These are phyloP conservation scores for Ceratobasidium sp. DNA, from an alignment of 1,284 basidiomycete genomes.

Conservation along the genomic window DNA sequence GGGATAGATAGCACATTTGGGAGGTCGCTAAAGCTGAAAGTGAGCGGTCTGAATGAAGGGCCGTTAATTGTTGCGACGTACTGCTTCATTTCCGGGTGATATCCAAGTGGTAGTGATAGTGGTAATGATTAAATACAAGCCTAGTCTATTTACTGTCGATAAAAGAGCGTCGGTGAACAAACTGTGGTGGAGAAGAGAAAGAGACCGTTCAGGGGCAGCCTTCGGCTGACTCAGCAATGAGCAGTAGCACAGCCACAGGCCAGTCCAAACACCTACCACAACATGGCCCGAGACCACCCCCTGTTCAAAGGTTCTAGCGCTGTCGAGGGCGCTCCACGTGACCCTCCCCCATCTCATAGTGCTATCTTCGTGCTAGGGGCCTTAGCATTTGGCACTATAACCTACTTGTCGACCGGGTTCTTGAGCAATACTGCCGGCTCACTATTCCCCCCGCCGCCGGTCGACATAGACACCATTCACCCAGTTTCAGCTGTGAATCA, in stretches of 20 bases:
- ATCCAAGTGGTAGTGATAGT: too few relatives aligned
- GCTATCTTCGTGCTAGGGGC: conserved; percentile 13
- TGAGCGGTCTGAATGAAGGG: background rate
- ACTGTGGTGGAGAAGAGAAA: too few relatives aligned
- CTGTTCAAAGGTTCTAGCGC: conserved; percentile 13
- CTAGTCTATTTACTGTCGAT: too few relatives aligned
- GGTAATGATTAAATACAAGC: too few relatives aligned
- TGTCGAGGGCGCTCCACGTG: conserved; percentile 10
- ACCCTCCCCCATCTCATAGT: conserved; percentile 28
- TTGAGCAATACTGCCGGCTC: conserved; percentile 7
- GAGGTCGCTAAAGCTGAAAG: background rate
- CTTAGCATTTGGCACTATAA: background rate
- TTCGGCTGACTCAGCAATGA: too few relatives aligned
- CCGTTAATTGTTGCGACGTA: too few relatives aligned
- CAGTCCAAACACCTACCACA: too few relatives aligned
- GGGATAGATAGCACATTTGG: conserved; percentile 16
- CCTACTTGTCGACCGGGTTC: conserved; percentile 3
- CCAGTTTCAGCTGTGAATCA: background rate
- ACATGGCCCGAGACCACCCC: conserved; percentile 18
- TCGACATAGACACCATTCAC: too few relatives aligned
- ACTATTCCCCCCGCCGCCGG: background rate
- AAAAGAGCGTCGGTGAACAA: too few relatives aligned
- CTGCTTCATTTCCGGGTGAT: too few relatives aligned
- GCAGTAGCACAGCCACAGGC: too few relatives aligned
- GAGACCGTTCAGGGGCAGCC: too few relatives aligned